These are phyloP conservation scores for Penstemon barbatus DNA, from an alignment of 257 asterid species.

Conservation along the genomic window DNA sequence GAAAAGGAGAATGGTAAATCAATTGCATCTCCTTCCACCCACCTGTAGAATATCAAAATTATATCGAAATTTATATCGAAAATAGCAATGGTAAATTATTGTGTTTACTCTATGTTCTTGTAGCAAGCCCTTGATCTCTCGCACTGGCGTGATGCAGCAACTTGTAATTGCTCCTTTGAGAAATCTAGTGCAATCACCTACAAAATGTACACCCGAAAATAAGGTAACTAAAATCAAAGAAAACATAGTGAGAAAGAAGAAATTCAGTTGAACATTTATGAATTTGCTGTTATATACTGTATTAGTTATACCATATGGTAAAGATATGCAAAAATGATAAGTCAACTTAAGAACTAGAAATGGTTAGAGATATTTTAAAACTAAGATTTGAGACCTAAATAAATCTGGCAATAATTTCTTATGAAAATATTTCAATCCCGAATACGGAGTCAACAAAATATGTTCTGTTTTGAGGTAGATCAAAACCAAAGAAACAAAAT, in stretches of 20 bases:
- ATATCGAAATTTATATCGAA: background rate
- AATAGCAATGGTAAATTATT: background rate
- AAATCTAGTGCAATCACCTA: slow-evolving; percentile 90
- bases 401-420: background rate
- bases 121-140: slow-evolving; percentile 56
- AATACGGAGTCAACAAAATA: background rate
- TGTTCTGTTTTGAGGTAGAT: background rate
- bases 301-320: background rate
- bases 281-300: background rate
- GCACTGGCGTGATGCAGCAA: slow-evolving; percentile 74
- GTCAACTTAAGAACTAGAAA: background rate
- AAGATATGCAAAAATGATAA: background rate
- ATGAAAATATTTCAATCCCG: background rate
- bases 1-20: slow-evolving; percentile 55
- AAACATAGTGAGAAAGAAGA: background rate
- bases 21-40: slow-evolving; percentile 64
- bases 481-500: background rate
- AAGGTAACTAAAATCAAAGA: background rate
- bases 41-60: slow-evolving; percentile 35
- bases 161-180: slow-evolving; percentile 67
- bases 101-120: slow-evolving; percentile 60
- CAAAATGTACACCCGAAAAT: slow-evolving; percentile 8
- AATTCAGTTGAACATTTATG: background rate
- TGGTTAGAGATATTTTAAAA: background rate
- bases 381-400: background rate